These are phyloP conservation scores for Sclerotinia sclerotiorum DNA, from an alignment of 2,329 filamentous ascomycete genomes.

Conservation along the genomic window DNA sequence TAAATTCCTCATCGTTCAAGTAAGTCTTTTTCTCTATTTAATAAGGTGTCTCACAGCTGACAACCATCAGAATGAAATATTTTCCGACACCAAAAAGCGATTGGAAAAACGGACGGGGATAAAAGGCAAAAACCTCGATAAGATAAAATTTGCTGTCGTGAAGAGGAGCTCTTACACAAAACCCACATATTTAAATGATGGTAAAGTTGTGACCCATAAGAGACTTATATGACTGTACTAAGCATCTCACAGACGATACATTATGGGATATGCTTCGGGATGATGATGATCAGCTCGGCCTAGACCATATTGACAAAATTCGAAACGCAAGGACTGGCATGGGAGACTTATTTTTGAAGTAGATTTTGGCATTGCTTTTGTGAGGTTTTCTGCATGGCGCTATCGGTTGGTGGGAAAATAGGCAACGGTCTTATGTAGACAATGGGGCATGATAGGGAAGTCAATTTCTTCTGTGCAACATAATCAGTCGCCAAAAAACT, in stretches of 20 bases:
- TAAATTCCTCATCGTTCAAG: slow-evolving; percentile 80
- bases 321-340: slow-evolving; percentile 58
- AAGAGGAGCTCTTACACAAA: slow-evolving; percentile 70
- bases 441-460: slow-evolving; percentile 21
- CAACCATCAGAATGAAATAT: slow-evolving; percentile 68
- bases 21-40: slow-evolving; percentile 45
- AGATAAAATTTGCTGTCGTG: slow-evolving; percentile 92
- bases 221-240: slow-evolving; percentile 6
- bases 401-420: slow-evolving; percentile 29
- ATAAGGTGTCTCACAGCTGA: slow-evolving; percentile 20
- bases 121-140: slow-evolving; percentile 97
- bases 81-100: slow-evolving; percentile 91
- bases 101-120: slow-evolving; percentile 88
- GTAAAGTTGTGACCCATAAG: slow-evolving; percentile 53
- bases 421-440: slow-evolving; percentile 24
- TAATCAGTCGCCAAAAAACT: slow-evolving; percentile 18
- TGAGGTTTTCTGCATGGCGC: slow-evolving; percentile 31
- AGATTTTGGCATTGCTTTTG: slow-evolving; percentile 33
- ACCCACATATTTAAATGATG: slow-evolving; percentile 81
- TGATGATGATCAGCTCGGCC: slow-evolving; percentile 62
- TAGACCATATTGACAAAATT: slow-evolving; percentile 65
- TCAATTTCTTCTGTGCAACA: slow-evolving; percentile 20
- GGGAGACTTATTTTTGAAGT: slow-evolving; percentile 60
- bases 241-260: slow-evolving; percentile 52
- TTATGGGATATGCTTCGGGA: slow-evolving; percentile 53